Evolutionary conservation across 2,329 filamentous ascomycete species (phyloP), one percentile per base, ranked within the genome.

Genomic region (Hymenoscyphus linearis): DNA sequence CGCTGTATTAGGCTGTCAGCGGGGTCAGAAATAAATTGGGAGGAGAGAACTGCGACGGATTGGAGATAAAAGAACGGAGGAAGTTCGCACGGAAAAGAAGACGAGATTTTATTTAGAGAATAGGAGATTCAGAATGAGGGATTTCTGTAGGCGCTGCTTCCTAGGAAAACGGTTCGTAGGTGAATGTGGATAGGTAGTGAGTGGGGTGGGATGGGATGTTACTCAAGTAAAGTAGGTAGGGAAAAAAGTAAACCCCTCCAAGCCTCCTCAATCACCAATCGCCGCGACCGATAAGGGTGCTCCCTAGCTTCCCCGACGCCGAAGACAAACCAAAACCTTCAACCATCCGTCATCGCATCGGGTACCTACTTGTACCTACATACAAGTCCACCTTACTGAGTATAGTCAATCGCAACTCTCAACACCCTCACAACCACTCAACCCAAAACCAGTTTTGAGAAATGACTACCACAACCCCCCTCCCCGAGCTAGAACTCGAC

Each of bases 401-500:
- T n/a, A n/a, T 27, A 34, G n/a, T 14, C 6, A 35, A 40, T n/a
- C 54, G 25, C 14, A 18, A 52, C 9, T 12, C 35, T 18, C 54
- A 56, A 25, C 54, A 57, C 47, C 56, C n/a, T n/a, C n/a, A 31
- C 16, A 35, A 34, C 12, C 36, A 12, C 54, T 62, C 65, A 65
- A 57, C n/a, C 69, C 70, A 62, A 55, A 63, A 22, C 66, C 27
- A n/a, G n/a, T n/a, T n/a, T 61, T 65, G 35, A 67, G 64, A 60
- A 27, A 16, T 18, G 34, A 18, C 57, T 22, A 22, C 66, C 76
- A 69, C 76, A 55, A 50, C 44, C 9, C n/a, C 44, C 44, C 18
- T 50, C 9, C 72, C 72, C 66, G 68, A 71, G 62, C 68, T 74
- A 61, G 68, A 67, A 56, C 91, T 97, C 77, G 93, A 96, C 78